Base-by-base conservation (phyloP, 2,329 filamentous ascomycete genomes). In the Fusarium sp. region DNA sequence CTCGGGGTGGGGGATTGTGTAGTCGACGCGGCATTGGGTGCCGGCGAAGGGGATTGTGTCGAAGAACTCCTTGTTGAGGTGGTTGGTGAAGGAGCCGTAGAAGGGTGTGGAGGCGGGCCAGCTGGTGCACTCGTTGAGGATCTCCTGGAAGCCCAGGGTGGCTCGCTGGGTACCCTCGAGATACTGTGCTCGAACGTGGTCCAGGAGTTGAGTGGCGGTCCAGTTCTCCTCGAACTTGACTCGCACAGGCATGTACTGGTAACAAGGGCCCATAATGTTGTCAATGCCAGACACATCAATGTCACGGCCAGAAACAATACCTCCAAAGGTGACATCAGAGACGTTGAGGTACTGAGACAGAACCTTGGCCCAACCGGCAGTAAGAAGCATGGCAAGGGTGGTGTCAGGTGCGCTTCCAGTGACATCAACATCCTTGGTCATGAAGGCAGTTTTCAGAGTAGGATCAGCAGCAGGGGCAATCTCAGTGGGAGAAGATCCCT, bases 241-340 rank as follows among this genome's bases (percentile, higher is more conserved):
- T n/a, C 78, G 72, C 10, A 80, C 69, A 1, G 78, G 78, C 57
- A 78, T 79, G 68, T 79, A 80, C 27, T 80, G 78, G 40, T 80
- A 80, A 66, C 78, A 80, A 1, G 78, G 77, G 0, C 78, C 78
- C 76, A 80, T 78, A 42, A 79, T 70, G 34, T 64, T 64, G 20
- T 79, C 77, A 34, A 76, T 67, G 5, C 75, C 76, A 0, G 65
- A 4, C 6, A 79, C 42, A 13, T 77, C 67, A 22, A 78, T 45
- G 50, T 73, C 74, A 11, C 78, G 78, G 4, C 78, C 78, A 5
- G 78, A 79, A 1, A 79, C 77, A 29, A 80, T 79, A 4, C 77
- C 69, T 4, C 77, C 77, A 13, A 80, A 79, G 1, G 76, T 77
- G 3, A 80, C 76, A 9, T 80, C 78, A 1, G 73, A 67, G 1